Conservation (phyloP, 768 basidiomycete species). For the Boletus tylopilopsis region DNA sequence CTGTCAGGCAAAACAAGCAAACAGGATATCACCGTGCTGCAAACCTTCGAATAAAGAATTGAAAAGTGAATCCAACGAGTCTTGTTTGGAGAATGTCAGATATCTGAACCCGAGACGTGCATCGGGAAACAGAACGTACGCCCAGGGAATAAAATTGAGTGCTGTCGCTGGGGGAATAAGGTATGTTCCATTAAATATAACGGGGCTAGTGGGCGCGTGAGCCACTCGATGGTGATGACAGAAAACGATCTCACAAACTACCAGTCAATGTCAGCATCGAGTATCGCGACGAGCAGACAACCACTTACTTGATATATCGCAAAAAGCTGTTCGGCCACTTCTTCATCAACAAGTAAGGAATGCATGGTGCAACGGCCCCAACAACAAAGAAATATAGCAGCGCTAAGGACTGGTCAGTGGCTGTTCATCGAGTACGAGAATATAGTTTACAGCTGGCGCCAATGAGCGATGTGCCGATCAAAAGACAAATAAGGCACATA, state of each 20-base stretch:
- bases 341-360: conserved; percentile 59
- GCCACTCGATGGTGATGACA: neutral
- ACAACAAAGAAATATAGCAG: conserved; percentile 71
- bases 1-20: neutral
- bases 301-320: conserved; percentile 63
- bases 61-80: conserved; percentile 72
- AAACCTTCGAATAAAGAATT: conserved; percentile 57
- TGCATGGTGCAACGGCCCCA: conserved; percentile 62
- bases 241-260: conserved; percentile 13
- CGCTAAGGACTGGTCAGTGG: conserved; percentile 35
- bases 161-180: conserved; percentile 81
- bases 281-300: neutral
- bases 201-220: conserved; percentile 32
- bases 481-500: conserved; percentile 25
- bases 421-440: conserved; percentile 2
- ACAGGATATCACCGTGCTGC: neutral
- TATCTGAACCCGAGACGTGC: neutral
- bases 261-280: conserved; percentile 10
- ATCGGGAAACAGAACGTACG: conserved; percentile 30
- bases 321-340: conserved; percentile 59
- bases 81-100: conserved; percentile 16
- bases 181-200: conserved; percentile 66
- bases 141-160: conserved; percentile 82
- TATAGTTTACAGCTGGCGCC: conserved; percentile 12
- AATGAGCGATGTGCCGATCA: conserved; percentile 1